A percentile compares a stretch with the other conserved stretches of the same genome.
phyloP scores from a whole-genome alignment of 768 basidiomycete species.

The Agrocybe chaxingu region DNA sequence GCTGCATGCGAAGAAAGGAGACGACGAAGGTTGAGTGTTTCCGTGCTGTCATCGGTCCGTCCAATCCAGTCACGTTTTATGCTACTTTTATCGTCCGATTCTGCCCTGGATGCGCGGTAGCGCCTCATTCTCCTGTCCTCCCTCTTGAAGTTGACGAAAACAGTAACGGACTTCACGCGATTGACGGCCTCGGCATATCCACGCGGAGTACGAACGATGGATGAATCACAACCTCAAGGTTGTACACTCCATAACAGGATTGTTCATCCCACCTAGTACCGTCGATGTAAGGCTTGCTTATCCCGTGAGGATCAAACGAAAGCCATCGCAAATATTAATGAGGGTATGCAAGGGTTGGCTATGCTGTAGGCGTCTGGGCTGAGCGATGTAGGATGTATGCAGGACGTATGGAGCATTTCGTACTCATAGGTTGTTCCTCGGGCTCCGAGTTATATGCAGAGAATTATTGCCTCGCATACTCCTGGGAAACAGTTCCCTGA shows the following conservation, averaged over 20 bases:
- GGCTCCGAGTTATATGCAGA: background rate
- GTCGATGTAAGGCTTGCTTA: slow-evolving; percentile 3
- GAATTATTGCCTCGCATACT: slow-evolving; percentile 16
- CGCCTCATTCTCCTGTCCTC: slow-evolving; percentile 4
- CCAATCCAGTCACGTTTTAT: background rate
- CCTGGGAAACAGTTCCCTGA: slow-evolving; percentile 30
- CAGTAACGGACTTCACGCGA: slow-evolving; percentile 36
- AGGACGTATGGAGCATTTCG: slow-evolving; percentile 16
- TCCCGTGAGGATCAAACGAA: slow-evolving; percentile 10
- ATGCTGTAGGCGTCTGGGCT: no score
- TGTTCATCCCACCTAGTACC: slow-evolving; percentile 21
- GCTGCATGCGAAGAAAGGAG: slow-evolving; percentile 37
- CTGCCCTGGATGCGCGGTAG: background rate
- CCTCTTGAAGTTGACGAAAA: slow-evolving; percentile 21
- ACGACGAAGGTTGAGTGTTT: slow-evolving; percentile 22
- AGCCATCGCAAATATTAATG: slow-evolving; percentile 6
- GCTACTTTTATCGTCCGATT: background rate
- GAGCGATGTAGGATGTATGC: slow-evolving; percentile 1
- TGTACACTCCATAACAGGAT: slow-evolving; percentile 18
- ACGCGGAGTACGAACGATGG: slow-evolving; percentile 22
- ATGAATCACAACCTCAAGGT: slow-evolving; percentile 8
- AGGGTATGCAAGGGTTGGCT: background rate
- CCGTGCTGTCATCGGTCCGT: background rate
- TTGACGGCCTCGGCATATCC: slow-evolving; percentile 25
- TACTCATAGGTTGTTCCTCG: slow-evolving; percentile 4